These are phyloP conservation scores for Chlamydomonas sp. DNA, from an alignment of 139 green algal genomes.

Conservation along the genomic window DNA sequence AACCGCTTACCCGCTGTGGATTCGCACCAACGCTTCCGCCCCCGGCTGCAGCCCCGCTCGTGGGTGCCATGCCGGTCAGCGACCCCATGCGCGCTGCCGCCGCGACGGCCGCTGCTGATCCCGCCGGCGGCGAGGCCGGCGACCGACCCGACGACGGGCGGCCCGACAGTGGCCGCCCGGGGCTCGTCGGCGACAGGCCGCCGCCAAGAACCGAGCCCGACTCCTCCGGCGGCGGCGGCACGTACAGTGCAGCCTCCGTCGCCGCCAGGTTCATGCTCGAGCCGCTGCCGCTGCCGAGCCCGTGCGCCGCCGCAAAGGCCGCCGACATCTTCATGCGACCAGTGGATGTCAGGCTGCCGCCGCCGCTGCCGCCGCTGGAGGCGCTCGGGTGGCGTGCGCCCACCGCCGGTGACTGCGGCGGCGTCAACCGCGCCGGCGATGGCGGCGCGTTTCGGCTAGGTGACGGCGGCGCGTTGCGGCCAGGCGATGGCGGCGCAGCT, in stretches of 20 bases:
- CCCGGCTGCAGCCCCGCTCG: too few species aligned
- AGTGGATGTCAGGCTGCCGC: background rate
- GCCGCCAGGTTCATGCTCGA: too few species aligned
- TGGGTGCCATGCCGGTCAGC: background rate
- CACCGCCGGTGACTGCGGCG: background rate
- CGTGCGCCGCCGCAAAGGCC: slow-evolving; percentile 18
- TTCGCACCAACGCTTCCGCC: too few species aligned
- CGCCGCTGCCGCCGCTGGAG: background rate
- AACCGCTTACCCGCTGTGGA: too few species aligned
- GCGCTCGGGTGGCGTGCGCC: background rate
- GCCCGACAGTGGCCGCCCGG: background rate
- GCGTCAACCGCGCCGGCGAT: too few species aligned
- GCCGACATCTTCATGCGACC: slow-evolving; percentile 12
- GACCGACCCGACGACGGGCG: background rate
- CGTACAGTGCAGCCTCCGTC: background rate
- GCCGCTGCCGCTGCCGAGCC: background rate
- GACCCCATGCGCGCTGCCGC: background rate
- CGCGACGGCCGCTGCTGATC: background rate
- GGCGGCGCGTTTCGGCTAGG: background rate
- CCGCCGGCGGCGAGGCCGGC: background rate
- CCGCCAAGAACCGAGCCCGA: background rate
- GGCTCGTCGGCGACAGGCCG: background rate
- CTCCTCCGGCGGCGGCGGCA: background rate
- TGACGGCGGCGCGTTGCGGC: background rate
- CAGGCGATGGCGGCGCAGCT: background rate